A percentile compares a stretch with the other conserved stretches of the same genome.
Conservation (phyloP, 202 grass and related monocot species). For the Sporobolus alterniflorus region DNA sequence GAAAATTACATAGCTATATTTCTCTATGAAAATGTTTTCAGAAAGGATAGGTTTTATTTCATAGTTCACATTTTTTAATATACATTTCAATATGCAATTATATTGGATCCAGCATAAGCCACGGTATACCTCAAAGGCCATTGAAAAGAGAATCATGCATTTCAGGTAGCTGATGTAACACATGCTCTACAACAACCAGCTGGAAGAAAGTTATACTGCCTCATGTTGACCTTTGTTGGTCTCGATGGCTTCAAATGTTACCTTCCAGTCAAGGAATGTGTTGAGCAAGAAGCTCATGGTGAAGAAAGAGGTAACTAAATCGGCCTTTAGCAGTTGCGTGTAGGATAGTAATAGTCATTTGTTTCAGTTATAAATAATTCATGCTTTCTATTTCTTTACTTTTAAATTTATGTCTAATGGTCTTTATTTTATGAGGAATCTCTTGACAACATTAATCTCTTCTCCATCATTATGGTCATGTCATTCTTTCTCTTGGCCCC, state of each 20-base stretch:
- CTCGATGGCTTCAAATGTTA: slow-evolving; percentile 92
- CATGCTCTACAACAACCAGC: slow-evolving; percentile 99
- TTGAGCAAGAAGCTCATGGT: slow-evolving; percentile 99
- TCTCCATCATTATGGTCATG: slow-evolving; percentile 96
- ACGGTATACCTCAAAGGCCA: neutral
- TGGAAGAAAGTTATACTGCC: slow-evolving; percentile 76
- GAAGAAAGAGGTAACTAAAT: slow-evolving; percentile 81
- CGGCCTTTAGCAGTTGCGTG: neutral
- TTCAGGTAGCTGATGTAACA: slow-evolving; percentile 97
- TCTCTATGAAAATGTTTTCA: neutral
- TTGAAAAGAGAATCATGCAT: slow-evolving; percentile 22
- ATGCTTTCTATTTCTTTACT: neutral
- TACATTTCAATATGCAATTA: slow-evolving; percentile 2
- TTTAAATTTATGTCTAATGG: slow-evolving; percentile 11
- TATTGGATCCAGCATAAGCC: slow-evolving; percentile 3
- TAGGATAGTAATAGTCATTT: neutral
- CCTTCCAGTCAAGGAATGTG: slow-evolving; percentile 95
- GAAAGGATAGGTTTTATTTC: neutral
- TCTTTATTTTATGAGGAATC: slow-evolving; percentile 62
- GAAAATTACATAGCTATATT: neutral
- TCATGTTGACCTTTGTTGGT: slow-evolving; percentile 1
- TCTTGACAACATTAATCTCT: slow-evolving; percentile 93
- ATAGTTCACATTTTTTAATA: neutral
- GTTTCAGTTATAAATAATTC: slow-evolving; percentile 19
- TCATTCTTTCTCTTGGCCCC: slow-evolving; percentile 92